Evolutionary conservation across 2,329 filamentous ascomycete genomes (phyloP), one percentile per base, ranked within the genome.

Genomic region (Colletotrichum karsti): DNA sequence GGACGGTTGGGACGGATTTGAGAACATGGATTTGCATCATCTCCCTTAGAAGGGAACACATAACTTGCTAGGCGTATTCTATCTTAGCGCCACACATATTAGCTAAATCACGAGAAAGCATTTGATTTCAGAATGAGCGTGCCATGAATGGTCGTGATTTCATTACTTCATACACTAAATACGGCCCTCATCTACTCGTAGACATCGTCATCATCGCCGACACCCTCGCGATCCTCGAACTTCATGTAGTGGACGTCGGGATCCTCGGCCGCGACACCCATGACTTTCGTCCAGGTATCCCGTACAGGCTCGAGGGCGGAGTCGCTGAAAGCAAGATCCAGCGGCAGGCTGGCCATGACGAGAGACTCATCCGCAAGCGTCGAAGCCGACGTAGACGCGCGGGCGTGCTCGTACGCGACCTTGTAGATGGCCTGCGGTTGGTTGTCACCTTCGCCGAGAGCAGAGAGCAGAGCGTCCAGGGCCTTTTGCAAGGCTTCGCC

Each of bases 321-420:
- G 72, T 98, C 95, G 73, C 94, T 89, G 71, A 97, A 93, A 0
- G 92, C 87, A 7, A 97, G 84, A 70, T 92, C 90, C 8, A 91
- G 78, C 3, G 88, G 84, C 0, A 89, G 76, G 2, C 87, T 81
- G 5, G 89, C 85, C 67, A 96, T 89, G 2, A 82, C 78, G 46
- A 91, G 78, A 24, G 80, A 78, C 20, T 81, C 80, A 10, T 84
- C 80, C 9, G 74, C 71, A 7, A 78, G 70, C 12, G 73, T 68
- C 0, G 46, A 30, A 2, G 26, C 8, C 8, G 70, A 65, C 20
- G 75, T 41, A 41, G 76, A 71, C 37, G 75, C 75, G 18, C 76
- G 74, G 4, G 76, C 72, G 73, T 90, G 88, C 56, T 90, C 85
- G 72, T 91, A 91, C 46, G 82, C 84, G 10, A 91, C 71, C 59